Evolutionary conservation across 75 land plant genomes (phyloP).

Genomic region (Pinus taeda): DNA sequence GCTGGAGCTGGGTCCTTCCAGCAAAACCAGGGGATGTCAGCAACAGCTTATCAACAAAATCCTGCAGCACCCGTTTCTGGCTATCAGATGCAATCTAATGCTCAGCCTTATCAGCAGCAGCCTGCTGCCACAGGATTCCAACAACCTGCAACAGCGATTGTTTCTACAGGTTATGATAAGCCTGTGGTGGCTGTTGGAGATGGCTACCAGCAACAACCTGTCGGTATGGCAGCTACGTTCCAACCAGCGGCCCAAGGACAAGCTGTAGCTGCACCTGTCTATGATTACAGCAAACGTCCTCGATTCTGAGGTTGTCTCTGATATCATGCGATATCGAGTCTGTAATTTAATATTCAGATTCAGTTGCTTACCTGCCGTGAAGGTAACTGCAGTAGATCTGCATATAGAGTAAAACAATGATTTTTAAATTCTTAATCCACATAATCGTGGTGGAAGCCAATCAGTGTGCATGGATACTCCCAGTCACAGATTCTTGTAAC

Average conservation of each 20-base stretch:
- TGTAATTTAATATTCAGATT: no score
- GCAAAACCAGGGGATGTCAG: slow-evolving; percentile 4
- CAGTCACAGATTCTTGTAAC: no score
- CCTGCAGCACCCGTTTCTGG: not conserved
- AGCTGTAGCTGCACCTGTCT: slow-evolving; percentile 6
- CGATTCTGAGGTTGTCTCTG: not conserved
- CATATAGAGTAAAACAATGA: no score
- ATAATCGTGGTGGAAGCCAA: no score
- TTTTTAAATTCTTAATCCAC: no score
- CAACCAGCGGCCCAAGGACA: slow-evolving; percentile 5
- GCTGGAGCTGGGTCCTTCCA: not conserved
- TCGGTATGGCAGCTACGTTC: not conserved
- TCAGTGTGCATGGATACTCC: no score
- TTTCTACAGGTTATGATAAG: slow-evolving; percentile 4
- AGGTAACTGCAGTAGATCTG: no score
- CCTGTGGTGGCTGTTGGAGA: slow-evolving; percentile 7
- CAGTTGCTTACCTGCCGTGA: no score
- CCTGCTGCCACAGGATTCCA: slow-evolving; percentile 7
- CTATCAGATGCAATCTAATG: slow-evolving; percentile 7
- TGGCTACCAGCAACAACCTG: slow-evolving; percentile 10
- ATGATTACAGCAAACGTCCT: slow-evolving; percentile 14
- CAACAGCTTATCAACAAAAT: slow-evolving; percentile 6
- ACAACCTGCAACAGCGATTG: not conserved
- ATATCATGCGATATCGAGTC: no score
- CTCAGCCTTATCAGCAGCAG: slow-evolving; percentile 4